Evolutionary conservation across 345 rosid genomes (phyloP), one percentile per base, ranked within the genome.

Genomic region (Lepidium didymum): DNA sequence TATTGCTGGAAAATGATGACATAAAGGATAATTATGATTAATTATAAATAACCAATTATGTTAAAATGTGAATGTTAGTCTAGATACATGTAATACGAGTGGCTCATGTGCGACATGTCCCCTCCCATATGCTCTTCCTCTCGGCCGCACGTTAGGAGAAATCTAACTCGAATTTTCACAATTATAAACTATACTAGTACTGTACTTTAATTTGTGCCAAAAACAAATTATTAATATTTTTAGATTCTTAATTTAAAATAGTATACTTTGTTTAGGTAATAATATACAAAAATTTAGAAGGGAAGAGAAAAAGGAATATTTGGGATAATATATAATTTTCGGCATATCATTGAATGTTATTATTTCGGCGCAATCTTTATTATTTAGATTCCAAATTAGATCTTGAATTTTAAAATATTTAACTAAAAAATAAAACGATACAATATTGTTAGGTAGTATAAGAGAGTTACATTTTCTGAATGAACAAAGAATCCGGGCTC

Each of bases 31-130:
- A 45, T 35, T 34, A 67, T 55, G 21, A 33, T 21, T 68, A 35
- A 10, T 44, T 10, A 0, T 43, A 33, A 8, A 9, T 43, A 14
- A 55, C 43, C 1, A 13, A 8, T 11, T 15, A 52, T 7, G 40
- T 23, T 42, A 21, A 12, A 55, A 14, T 14, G 23, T 2, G 21
- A 44, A 35, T 34, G 16, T 14, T 35, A 68, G 72, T 56, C 64
- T 19, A 45, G 72, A 68, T 68, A 21, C 72, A 68, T 68, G 64
- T 56, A 67, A 56, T 35, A 67, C 14, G 64, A 35, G 55, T 45
- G 21, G 31, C 12, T 56, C 70, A 72, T 64, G 65, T 72, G 76
- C 51, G 43, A 46, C 64, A 37, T 72, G 70, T 72, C 70, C 7
- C 50, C 56, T 63, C 69, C 35, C 50, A 71, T 56, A 64, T 64